Evolutionary conservation across 169 alveolate genomes (phyloP).

Genomic region (Cryptosporidium canis): DNA sequence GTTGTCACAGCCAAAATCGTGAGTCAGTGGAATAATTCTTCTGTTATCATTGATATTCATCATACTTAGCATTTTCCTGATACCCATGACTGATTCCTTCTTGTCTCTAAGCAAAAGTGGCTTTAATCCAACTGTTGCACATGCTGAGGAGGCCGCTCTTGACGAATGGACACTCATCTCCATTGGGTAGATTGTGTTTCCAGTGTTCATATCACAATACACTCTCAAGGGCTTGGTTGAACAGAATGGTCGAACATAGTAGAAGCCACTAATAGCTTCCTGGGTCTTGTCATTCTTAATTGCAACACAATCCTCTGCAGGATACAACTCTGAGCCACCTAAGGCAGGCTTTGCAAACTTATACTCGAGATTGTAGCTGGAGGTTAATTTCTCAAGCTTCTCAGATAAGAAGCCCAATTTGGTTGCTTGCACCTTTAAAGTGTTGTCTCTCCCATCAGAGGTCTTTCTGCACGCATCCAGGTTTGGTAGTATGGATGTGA

Average conservation of each 20-base stretch:
- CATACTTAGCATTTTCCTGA: constrained; percentile 43
- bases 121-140: constrained; percentile 55
- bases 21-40: constrained; percentile 67
- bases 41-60: constrained; percentile 35
- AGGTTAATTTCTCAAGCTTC: constrained; percentile 28
- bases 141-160: constrained; percentile 60
- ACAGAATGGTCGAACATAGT: constrained; percentile 58
- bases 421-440: constrained; percentile 45
- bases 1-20: constrained; percentile 57
- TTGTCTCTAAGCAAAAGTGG: constrained; percentile 60
- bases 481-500: constrained; percentile 32
- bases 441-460: constrained; percentile 50
- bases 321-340: constrained; percentile 53
- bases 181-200: constrained; percentile 66
- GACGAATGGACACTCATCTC: constrained; percentile 42
- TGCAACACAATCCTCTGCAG: constrained; percentile 66
- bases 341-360: constrained; percentile 55
- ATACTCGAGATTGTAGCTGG: constrained; percentile 40
- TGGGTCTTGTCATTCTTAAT: constrained; percentile 38
- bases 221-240: constrained; percentile 70
- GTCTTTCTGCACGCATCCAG: constrained; percentile 65
- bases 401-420: constrained; percentile 67
- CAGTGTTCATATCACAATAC: constrained; percentile 66
- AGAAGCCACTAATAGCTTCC: constrained; percentile 51
- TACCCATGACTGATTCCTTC: constrained; percentile 48